Evolutionary conservation across 2,329 filamentous ascomycete species (phyloP), one percentile per base, ranked within the genome.

Genomic region (Akanthomyces muscarius): DNA sequence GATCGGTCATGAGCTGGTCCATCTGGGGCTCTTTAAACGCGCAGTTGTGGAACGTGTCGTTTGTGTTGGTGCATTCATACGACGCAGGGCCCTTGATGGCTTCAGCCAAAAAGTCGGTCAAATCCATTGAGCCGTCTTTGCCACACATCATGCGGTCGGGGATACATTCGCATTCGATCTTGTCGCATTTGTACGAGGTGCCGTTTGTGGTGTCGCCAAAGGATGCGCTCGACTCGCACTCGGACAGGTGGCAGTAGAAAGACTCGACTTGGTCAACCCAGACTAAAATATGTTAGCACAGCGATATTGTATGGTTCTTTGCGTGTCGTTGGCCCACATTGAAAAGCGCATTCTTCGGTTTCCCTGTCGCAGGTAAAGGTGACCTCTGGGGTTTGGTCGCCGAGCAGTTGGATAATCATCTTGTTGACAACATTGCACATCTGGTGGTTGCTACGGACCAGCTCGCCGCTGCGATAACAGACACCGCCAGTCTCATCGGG

Each of bases 381-480:
- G 28, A 96, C 95, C 75, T 99, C 90, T 0, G 95, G 93, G 64
- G 91, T 89, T 76, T 92, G 86, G 51, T 89, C 88, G 70, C 92
- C 90, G 55, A 99, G 83, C 72, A 94, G 87, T 66, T 93, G 87
- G 62, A 94, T 81, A 71, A 99, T 99, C 80, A 96, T 95, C 75
- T 87, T 86, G 79, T 99, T 99, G 62, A 93, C 98, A 68, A 99
- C 95, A 75, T 96, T 91, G 78, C 95, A 99, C 80, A 97, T 95
- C 77, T 99, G 96, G 78, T 92, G 94, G 79, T 98, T 99, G 77
- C 96, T 87, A 70, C 95, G 92, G 66, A 98, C 89, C 13, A 96
- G 89, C 68, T 96, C 86, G 52, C 94, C 94, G 68, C 94, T 89
- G 71, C 91, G 89, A 74, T 97, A 98, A 78, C 95, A 99, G 13